Conservation (phyloP, 176 grass and related monocot genomes). For the Zoysia pacifica region DNA sequence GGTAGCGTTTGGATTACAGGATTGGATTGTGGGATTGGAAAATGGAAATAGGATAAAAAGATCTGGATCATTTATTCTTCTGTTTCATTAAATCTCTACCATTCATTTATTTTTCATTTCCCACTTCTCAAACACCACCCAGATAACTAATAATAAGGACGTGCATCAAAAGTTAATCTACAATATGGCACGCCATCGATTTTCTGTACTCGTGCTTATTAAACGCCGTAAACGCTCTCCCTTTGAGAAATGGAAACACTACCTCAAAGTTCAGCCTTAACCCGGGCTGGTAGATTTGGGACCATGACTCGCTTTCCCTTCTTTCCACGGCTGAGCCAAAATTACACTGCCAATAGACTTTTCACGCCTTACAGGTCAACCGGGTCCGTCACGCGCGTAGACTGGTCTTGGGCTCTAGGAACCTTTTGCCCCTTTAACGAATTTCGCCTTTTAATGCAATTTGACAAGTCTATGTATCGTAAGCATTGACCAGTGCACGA, state of each 20-base stretch:
- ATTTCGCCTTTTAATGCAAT: background rate
- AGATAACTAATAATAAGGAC: background rate
- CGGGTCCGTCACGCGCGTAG: background rate
- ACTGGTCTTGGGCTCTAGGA: background rate
- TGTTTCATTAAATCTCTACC: too few species aligned
- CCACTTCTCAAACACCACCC: too few species aligned
- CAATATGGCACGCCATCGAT: background rate
- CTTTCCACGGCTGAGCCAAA: conserved; percentile 33
- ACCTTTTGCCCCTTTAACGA: conserved; percentile 25
- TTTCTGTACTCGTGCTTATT: background rate
- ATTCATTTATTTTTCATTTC: too few species aligned
- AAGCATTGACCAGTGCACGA: conserved; percentile 22
- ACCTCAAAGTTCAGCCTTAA: background rate
- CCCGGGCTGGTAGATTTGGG: background rate
- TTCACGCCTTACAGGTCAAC: conserved; percentile 32
- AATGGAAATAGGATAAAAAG: too few species aligned
- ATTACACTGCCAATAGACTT: conserved; percentile 7
- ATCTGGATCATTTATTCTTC: too few species aligned
- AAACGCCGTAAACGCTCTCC: too few species aligned
- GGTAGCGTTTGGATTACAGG: background rate
- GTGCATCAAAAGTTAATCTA: too few species aligned
- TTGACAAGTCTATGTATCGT: conserved; percentile 14
- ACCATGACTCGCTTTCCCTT: conserved; percentile 19
- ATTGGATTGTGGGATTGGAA: too few species aligned
- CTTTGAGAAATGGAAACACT: background rate